Percentiles rank a stretch among this genome's conserved stretches.
Conservation (phyloP, 345 rosid genomes). For the Erucastrum elatum region DNA sequence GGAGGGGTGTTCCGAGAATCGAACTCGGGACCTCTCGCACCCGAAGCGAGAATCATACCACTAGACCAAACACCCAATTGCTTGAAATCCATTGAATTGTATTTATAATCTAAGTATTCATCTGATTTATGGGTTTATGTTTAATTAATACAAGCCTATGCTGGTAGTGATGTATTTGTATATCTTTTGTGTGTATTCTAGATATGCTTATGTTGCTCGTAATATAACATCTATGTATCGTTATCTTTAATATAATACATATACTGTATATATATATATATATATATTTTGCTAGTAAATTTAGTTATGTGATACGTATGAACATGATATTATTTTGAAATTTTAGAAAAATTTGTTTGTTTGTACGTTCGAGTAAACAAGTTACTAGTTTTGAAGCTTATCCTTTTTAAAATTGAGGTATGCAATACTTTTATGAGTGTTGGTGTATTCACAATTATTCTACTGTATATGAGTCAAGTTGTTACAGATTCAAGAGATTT, state of each 20-base stretch:
- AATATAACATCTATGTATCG: background rate
- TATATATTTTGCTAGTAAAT: background rate
- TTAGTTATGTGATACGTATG: background rate
- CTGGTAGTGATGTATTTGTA: background rate
- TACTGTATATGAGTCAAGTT: background rate
- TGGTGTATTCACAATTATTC: background rate
- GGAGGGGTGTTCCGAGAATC: constrained; percentile 85
- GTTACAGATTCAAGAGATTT: background rate
- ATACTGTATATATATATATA: too few species aligned
- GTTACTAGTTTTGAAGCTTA: background rate
- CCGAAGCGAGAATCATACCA: constrained; percentile 99
- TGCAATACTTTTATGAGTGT: background rate
- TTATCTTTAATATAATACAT: background rate
- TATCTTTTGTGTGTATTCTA: background rate
- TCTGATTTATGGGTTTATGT: background rate
- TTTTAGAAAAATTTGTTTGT: background rate
- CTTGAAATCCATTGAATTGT: background rate
- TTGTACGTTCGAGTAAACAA: background rate
- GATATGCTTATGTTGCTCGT: background rate
- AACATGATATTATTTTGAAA: background rate
- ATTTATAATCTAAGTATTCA: background rate
- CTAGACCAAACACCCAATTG: constrained; percentile 82
- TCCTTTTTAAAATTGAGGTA: background rate
- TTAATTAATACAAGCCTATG: background rate
- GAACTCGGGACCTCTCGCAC: constrained; percentile 97